Evolutionary conservation across 306 rosid species (phyloP), one percentile per base, ranked within the genome.

Genomic region (Malus orientalis): DNA sequence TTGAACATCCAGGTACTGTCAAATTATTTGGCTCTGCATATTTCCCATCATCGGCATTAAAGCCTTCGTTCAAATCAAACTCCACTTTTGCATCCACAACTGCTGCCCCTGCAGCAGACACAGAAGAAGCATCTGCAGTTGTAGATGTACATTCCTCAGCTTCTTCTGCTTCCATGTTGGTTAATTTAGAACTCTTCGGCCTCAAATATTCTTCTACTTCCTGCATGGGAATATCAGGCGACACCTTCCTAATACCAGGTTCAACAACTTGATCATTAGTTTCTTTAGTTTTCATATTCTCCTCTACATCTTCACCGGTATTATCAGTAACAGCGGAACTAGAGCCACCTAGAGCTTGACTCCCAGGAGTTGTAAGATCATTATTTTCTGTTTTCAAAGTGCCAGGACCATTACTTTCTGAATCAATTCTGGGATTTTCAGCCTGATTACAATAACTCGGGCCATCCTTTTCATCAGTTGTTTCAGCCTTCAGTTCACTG

Each of bases 1-100:
- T 61, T 19, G 80, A 81, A 77, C 81, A 76, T 53, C 81, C 93
- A 38, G 91, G 47, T 15, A 58, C 62, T 19, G 66, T 22, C 40
- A 60, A 57, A 80, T 75, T 85, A 66, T 68, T 81, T 59, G 78
- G 75, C 67, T 84, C 93, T 27, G 78, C 74, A 76, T 76, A 74
- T 77, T 82, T 91, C 73, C 84, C 92, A 60, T 88, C 97, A 76
- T 91, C 91, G 11, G 78, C 86, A 80, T 64, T 81, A 67, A 89
- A 78, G 40, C 97, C 91, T 84, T 91, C 94, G 55, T 91, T 91
- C 83, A 91, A 87, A 82, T 91, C 97, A 73, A 91, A 89, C 61
- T 74, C 89, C 74, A 89, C 77, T 77, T 86, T 91, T 36, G 85
- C 84, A 82, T 80, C 87, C 38, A 55, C 67, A 69, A 71, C 93